Conservation (phyloP, 2,329 filamentous ascomycete species). For the Boeremia exigua region DNA sequence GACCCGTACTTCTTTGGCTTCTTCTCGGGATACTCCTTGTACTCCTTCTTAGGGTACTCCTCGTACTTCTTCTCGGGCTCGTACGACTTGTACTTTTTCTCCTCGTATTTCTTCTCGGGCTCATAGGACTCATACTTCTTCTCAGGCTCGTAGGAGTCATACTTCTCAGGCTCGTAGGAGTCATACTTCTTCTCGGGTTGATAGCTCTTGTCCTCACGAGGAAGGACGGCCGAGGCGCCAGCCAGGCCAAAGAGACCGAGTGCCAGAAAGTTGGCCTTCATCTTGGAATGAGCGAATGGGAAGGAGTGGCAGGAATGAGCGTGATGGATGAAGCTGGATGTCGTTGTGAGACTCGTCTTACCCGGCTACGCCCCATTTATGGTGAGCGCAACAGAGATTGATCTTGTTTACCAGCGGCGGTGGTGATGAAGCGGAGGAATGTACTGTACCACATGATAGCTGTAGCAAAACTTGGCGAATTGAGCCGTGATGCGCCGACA, state of each 20-base stretch:
- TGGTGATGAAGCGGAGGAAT: slow-evolving; percentile 27
- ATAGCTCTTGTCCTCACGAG: slow-evolving; percentile 5
- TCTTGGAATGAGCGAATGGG: slow-evolving; percentile 24
- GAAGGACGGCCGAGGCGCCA: slow-evolving; percentile 22
- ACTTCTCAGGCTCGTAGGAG: background rate
- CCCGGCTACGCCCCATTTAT: slow-evolving; percentile 36
- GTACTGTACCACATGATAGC: slow-evolving; percentile 28
- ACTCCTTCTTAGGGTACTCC: background rate
- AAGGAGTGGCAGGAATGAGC: slow-evolving; percentile 29
- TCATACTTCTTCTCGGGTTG: background rate
- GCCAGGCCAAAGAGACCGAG: slow-evolving; percentile 26
- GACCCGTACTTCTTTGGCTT: background rate
- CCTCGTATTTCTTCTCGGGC: background rate
- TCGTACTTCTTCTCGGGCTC: background rate
- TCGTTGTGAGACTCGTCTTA: slow-evolving; percentile 27
- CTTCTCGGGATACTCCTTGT: background rate
- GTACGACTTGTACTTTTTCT: background rate
- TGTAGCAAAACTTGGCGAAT: slow-evolving; percentile 22
- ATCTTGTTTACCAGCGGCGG: slow-evolving; percentile 34
- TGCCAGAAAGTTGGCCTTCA: slow-evolving; percentile 27
- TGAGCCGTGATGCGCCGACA: slow-evolving; percentile 6
- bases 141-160: background rate
- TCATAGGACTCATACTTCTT: background rate
- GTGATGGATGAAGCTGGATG: slow-evolving; percentile 24
- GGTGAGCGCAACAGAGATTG: slow-evolving; percentile 24